A percentile compares a stretch with the other conserved stretches of the same genome.
Conservation (phyloP, 1,284 basidiomycete genomes). For the Apiotrichum montevideense region DNA sequence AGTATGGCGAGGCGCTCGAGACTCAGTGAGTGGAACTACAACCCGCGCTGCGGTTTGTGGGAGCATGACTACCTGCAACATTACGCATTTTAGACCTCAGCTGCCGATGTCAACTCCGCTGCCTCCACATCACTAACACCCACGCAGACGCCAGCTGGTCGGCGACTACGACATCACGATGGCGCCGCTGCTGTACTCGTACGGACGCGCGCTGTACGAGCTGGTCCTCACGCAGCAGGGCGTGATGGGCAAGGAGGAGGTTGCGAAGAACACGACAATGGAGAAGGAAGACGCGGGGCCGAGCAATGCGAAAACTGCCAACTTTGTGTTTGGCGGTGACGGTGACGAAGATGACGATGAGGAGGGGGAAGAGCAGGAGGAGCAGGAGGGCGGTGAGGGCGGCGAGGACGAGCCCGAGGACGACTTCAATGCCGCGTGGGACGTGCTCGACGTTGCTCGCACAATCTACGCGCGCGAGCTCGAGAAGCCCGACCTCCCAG, state of each 20-base stretch:
- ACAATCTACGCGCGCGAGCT: conserved; percentile 67
- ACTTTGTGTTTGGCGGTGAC: conserved; percentile 37
- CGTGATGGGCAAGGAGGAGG: conserved; percentile 71
- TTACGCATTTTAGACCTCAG: too few species aligned
- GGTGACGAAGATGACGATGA: conserved; percentile 23
- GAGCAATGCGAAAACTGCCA: conserved; percentile 4
- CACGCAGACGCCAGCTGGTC: conserved; percentile 58
- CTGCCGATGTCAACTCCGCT: too few species aligned
- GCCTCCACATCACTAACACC: background rate
- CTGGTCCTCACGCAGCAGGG: conserved; percentile 72
- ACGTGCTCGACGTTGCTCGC: conserved; percentile 79
- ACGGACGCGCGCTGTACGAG: conserved; percentile 80
- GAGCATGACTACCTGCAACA: too few species aligned
- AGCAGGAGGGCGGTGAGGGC: background rate
- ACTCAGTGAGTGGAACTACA: conserved; percentile 55
- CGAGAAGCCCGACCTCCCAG: conserved; percentile 9
- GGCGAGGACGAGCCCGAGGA: conserved; percentile 60
- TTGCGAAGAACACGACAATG: conserved; percentile 50
- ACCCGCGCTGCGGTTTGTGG: too few species aligned
- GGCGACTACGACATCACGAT: conserved; percentile 69
- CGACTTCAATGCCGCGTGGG: conserved; percentile 92
- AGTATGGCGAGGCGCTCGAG: conserved; percentile 78
- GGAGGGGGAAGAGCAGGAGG: conserved; percentile 20
- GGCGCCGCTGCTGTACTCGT: conserved; percentile 75
- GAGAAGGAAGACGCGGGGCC: conserved; percentile 8